Evolutionary conservation across 176 grass and related monocot genomes (phyloP).

Genomic region (Musa schizocarpa): DNA sequence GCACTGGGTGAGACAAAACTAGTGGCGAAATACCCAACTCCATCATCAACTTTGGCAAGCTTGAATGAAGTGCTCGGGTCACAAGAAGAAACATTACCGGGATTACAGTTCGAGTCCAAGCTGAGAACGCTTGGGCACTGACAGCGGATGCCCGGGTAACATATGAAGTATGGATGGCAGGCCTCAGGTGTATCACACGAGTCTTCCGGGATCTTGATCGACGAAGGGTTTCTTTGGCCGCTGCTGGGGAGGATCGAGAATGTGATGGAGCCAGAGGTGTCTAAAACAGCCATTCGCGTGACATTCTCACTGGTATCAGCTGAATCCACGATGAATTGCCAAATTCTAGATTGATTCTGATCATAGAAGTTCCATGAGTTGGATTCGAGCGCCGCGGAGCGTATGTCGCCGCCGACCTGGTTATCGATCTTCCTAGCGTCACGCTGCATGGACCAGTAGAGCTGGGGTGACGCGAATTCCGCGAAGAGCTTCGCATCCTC

Average conservation of each 20-base stretch:
- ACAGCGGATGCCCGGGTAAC: slow-evolving; percentile 48
- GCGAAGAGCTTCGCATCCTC: slow-evolving; percentile 63
- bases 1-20: slow-evolving; percentile 37
- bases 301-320: slow-evolving; percentile 23
- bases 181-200: slow-evolving; percentile 56
- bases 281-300: slow-evolving; percentile 44
- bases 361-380: slow-evolving; percentile 77
- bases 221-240: slow-evolving; percentile 11
- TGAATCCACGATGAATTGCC: slow-evolving; percentile 33
- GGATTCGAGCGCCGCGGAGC: slow-evolving; percentile 51
- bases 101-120: slow-evolving; percentile 43
- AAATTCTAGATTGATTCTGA: slow-evolving; percentile 34
- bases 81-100: slow-evolving; percentile 43
- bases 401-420: slow-evolving; percentile 29
- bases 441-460: slow-evolving; percentile 64
- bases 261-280: slow-evolving; percentile 38
- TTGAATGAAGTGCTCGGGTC: slow-evolving; percentile 32
- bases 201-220: slow-evolving; percentile 33
- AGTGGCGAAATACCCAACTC: slow-evolving; percentile 65
- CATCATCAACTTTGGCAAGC: slow-evolving; percentile 45
- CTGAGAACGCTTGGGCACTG: slow-evolving; percentile 63
- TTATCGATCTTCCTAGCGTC: slow-evolving; percentile 44
- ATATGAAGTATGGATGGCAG: slow-evolving; percentile 59
- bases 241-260: slow-evolving; percentile 38
- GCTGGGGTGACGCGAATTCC: slow-evolving; percentile 41